Evolutionary conservation across 2,329 filamentous ascomycete genomes (phyloP), one percentile per base, ranked within the genome.

Genomic region (Diaporthe vaccinii): DNA sequence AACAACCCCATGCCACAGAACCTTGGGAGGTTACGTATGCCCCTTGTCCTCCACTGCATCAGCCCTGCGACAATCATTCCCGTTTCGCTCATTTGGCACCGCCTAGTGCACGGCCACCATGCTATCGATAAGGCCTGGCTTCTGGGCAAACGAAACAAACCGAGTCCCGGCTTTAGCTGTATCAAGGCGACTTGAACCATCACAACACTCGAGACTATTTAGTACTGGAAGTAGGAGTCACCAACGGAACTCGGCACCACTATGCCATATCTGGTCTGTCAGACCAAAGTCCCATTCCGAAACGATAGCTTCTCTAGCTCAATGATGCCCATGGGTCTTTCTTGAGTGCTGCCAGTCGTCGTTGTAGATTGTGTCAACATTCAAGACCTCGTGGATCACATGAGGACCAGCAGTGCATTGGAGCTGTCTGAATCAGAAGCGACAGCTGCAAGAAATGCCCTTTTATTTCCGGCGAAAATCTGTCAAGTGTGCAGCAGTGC

Each of bases 11-110:
- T 49, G 41, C 61, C 61, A 17, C 46, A 36, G 20, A 51, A 25
- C 28, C 31, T 53, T 39, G 62, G 34, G 34, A 68, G 65, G 31
- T 68, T 53, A 53, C 46, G 46, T 68, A 68, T 51, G 65, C 34
- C 46, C 46, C 46, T 49, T 53, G 65, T 51, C 62, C 44, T 25
- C 41, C 46, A 39, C 31, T n/a, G 65, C 65, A 55, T 41, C 65
- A 69, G 65, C 65, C 65, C 65, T 69, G 65, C 65, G 65, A 68
- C 65, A 68, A n/a, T 53, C 46, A 53, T 39, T 53, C 46, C 31
- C 31, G 46, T 25, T 68, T 36, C 17, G 62, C 62, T 36, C 28
- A 49, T 67, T 49, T 36, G 46, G 62, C 62, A 39, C 31, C 22
- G 41, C 41, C 22, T 22, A 25, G 41, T 65, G 41, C 41, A 49